These are phyloP conservation scores for Dentipellis sp. DNA, from an alignment of 768 basidiomycete species.

Conservation along the genomic window DNA sequence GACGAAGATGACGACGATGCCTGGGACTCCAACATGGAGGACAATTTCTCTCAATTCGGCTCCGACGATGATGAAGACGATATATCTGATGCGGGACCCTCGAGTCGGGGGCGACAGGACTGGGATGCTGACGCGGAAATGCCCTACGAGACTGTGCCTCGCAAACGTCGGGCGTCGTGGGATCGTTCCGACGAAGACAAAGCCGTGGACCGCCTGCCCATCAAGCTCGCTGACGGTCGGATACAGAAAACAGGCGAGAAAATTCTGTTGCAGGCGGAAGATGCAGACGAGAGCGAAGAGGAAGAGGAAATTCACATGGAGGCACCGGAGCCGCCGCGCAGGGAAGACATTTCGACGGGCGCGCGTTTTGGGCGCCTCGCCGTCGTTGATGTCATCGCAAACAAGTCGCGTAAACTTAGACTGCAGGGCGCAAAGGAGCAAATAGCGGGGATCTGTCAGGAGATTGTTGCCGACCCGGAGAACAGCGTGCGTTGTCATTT, in stretches of 20 bases:
- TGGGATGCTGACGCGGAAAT: constrained; percentile 55
- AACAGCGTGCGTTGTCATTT: constrained; percentile 58
- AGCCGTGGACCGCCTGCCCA: constrained; percentile 62
- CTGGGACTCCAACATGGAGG: constrained; percentile 38
- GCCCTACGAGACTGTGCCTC: constrained; percentile 60
- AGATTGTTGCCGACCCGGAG: constrained; percentile 91
- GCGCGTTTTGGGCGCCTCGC: constrained; percentile 83
- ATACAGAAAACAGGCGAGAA: constrained; percentile 49
- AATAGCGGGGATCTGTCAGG: constrained; percentile 88
- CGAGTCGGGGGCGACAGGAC: constrained; percentile 12
- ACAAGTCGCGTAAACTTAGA: constrained; percentile 53
- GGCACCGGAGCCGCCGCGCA: constrained; percentile 19
- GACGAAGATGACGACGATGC: constrained; percentile 32
- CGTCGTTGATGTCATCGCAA: constrained; percentile 61
- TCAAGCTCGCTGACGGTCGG: constrained; percentile 77
- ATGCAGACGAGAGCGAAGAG: constrained; percentile 27
- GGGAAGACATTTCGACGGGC: constrained; percentile 74
- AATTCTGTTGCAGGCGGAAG: constrained; percentile 18
- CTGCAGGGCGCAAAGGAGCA: constrained; percentile 85
- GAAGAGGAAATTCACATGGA: constrained; percentile 20
- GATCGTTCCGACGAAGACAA: constrained; percentile 37
- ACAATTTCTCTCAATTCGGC: constrained; percentile 15
- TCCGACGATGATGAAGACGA: constrained; percentile 25
- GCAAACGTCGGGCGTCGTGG: constrained; percentile 39
- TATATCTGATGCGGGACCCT: constrained; percentile 21